These are phyloP conservation scores for Ricinus communis DNA, from an alignment of 345 rosid species.

Conservation along the genomic window DNA sequence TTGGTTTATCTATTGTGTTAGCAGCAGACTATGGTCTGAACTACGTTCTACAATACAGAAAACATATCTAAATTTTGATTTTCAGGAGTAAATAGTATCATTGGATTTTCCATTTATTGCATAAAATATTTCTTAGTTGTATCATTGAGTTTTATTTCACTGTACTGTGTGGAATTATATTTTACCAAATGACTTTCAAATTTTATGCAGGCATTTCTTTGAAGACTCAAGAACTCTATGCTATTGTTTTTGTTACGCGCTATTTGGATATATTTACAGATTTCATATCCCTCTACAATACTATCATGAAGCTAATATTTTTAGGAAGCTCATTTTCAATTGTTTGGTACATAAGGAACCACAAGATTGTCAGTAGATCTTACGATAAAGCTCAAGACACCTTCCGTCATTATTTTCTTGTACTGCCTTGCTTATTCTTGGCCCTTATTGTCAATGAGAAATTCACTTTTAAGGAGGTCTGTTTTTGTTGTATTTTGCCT, in stretches of 20 bases:
- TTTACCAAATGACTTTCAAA: too few relatives aligned
- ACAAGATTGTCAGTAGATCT: constrained; percentile 68
- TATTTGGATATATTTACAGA: constrained; percentile 79
- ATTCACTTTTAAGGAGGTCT: constrained; percentile 64
- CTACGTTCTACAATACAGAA: too few relatives aligned
- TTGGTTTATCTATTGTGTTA: neutral
- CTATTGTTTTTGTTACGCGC: constrained; percentile 63
- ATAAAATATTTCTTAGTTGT: neutral
- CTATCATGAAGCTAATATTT: constrained; percentile 75
- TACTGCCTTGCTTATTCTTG: constrained; percentile 63
- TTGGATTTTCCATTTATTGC: too few relatives aligned
- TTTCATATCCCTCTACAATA: constrained; percentile 68
- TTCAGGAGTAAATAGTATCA: too few relatives aligned
- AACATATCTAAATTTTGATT: too few relatives aligned
- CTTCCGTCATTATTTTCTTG: constrained; percentile 53
- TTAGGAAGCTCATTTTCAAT: constrained; percentile 78
- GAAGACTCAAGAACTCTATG: constrained; percentile 89
- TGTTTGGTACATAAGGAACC: constrained; percentile 80
- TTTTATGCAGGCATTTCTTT: constrained; percentile 61
- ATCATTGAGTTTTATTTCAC: neutral
- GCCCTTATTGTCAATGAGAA: constrained; percentile 67
- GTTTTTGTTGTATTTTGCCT: neutral
- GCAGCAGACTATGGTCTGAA: neutral
- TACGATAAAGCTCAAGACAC: constrained; percentile 65
- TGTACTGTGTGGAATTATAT: too few relatives aligned